phyloP scores from a whole-genome alignment of 129 eudicot genomes.

The Daucus carota region DH1_v3.0 NC_030388.2:22923001-22923500 shows the following conservation, averaged over 20 bases:
- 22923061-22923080: too few relatives aligned
- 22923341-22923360: slow-evolving; percentile 22
- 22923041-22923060: too few relatives aligned
- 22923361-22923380: slow-evolving; percentile 1
- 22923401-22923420: neutral
- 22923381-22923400: neutral
- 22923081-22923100: too few relatives aligned
- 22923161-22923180: neutral
- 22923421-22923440: neutral
- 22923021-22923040: too few relatives aligned
- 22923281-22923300: neutral
- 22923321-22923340: slow-evolving; percentile 19
- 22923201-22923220: neutral
- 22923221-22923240: slow-evolving; percentile 5
- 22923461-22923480: neutral
- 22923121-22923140: too few relatives aligned
- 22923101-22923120: too few relatives aligned
- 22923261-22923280: neutral
- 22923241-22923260: neutral
- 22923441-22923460: neutral
- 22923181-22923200: neutral
- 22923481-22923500: neutral
- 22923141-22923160: too few relatives aligned
- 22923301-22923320: neutral
- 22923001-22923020: too few relatives aligned